Conservation (phyloP, 208 protist genomes). For the Wallacemonas collosoma region DNA sequence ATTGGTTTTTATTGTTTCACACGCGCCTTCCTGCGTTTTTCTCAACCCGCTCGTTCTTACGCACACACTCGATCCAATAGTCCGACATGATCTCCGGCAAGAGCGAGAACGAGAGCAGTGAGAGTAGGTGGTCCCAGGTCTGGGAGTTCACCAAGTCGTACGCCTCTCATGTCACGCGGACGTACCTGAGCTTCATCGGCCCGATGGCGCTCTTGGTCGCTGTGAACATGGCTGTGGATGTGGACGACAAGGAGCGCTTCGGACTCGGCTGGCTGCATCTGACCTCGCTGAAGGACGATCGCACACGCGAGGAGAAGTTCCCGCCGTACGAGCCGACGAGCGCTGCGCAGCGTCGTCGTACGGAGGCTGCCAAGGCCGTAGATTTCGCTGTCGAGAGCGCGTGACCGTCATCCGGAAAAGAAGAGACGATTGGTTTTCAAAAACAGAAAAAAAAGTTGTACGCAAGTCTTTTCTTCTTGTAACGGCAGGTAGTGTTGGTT, state of each 20-base stretch:
- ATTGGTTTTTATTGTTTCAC: background rate
- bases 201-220: conserved; percentile 55
- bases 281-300: conserved; percentile 59
- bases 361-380: conserved; percentile 61
- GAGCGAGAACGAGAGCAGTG: conserved; percentile 22
- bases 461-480: background rate
- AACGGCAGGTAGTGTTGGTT: background rate
- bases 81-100: conserved; percentile 21
- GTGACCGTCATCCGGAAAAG: conserved; percentile 13
- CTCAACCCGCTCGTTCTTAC: background rate
- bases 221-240: conserved; percentile 51
- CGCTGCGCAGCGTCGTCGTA: conserved; percentile 62
- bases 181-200: conserved; percentile 59
- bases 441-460: conserved; percentile 3
- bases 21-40: background rate
- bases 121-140: conserved; percentile 17
- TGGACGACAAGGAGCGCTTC: conserved; percentile 76
- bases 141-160: conserved; percentile 69
- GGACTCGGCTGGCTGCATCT: conserved; percentile 79
- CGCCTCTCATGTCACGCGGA: conserved; percentile 34
- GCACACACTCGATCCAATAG: background rate
- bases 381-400: conserved; percentile 57
- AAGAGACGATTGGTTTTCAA: background rate
- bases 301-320: conserved; percentile 74
- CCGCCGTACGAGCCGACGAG: conserved; percentile 73